Percentiles rank a stretch among this genome's conserved stretches.
Conservation (phyloP, 2,329 filamentous ascomycete species). For the Hawksworthiomyces lignivorus region DNA sequence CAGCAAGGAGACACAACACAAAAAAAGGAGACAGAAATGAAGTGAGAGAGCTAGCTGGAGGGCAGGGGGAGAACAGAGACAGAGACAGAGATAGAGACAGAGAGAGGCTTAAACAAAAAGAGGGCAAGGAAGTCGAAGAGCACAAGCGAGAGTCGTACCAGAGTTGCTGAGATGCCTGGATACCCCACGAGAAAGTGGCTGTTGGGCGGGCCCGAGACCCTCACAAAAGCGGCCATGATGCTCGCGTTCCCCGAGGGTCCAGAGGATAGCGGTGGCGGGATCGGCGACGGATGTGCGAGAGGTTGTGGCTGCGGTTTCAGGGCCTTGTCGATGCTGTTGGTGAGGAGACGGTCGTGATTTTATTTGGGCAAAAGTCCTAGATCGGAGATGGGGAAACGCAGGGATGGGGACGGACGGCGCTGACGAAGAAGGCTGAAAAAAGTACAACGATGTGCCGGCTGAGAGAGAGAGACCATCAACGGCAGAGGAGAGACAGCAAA, state of each 20-base stretch:
- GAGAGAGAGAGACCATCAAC: too few species aligned
- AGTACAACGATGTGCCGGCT: too few species aligned
- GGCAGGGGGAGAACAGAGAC: too few species aligned
- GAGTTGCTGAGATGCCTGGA: conserved; percentile 91
- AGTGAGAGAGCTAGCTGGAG: not conserved
- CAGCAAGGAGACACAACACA: not conserved
- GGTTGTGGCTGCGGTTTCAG: too few species aligned
- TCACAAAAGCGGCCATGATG: conserved; percentile 53
- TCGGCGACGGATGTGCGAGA: not conserved
- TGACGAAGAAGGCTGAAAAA: too few species aligned
- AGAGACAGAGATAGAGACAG: not conserved
- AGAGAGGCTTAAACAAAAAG: conserved; percentile 12
- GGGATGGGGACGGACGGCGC: too few species aligned
- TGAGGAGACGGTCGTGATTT: not conserved
- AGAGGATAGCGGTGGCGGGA: conserved; percentile 3
- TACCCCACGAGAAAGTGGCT: conserved; percentile 95
- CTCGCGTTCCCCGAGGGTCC: conserved; percentile 10
- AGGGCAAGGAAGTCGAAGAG: too few species aligned
- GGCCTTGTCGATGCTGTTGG: not conserved
- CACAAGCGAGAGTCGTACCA: too few species aligned
- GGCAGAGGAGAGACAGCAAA: too few species aligned
- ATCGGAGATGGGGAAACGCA: too few species aligned
- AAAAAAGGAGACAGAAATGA: not conserved
- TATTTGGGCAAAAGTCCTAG: too few species aligned
- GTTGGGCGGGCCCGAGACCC: conserved; percentile 95